A percentile compares a stretch with the other conserved stretches of the same genome.
These are phyloP conservation scores for Pestalotiopsis sp. DNA, from an alignment of 2,329 filamentous ascomycete genomes.

Conservation along the genomic window DNA sequence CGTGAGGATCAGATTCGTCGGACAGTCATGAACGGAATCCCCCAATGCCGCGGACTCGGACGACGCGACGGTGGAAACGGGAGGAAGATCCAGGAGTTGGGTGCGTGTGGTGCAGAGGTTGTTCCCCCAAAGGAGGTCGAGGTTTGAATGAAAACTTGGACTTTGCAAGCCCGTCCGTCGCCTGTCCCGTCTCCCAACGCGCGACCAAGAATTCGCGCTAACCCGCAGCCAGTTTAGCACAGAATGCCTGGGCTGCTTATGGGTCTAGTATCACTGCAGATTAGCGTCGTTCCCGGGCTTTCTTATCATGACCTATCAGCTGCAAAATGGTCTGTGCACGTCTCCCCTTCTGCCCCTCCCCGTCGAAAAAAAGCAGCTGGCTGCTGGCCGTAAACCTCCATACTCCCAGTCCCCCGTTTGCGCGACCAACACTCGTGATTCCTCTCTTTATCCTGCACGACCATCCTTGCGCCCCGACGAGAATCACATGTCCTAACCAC, in stretches of 20 bases:
- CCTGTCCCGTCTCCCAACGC: conserved; percentile 4
- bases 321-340: neutral
- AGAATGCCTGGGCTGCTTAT: neutral
- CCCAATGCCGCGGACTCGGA: neutral
- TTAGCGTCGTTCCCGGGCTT: neutral
- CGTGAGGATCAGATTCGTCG: neutral
- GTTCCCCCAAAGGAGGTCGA: conserved; percentile 5
- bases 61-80: conserved; percentile 1
- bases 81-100: conserved; percentile 1
- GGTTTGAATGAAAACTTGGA: conserved; percentile 9
- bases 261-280: neutral
- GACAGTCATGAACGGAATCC: neutral
- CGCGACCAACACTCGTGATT: neutral
- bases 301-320: conserved; percentile 4
- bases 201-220: conserved; percentile 3
- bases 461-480: neutral
- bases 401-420: neutral
- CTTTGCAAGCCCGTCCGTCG: neutral
- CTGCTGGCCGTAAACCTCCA: neutral
- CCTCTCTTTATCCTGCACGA: neutral
- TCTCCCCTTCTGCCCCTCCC: neutral
- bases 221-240: neutral
- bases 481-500: neutral
- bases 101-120: neutral
- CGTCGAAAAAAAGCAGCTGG: neutral